These are phyloP conservation scores for Asterophora parasitica DNA, from an alignment of 768 basidiomycete species.

Conservation along the genomic window DNA sequence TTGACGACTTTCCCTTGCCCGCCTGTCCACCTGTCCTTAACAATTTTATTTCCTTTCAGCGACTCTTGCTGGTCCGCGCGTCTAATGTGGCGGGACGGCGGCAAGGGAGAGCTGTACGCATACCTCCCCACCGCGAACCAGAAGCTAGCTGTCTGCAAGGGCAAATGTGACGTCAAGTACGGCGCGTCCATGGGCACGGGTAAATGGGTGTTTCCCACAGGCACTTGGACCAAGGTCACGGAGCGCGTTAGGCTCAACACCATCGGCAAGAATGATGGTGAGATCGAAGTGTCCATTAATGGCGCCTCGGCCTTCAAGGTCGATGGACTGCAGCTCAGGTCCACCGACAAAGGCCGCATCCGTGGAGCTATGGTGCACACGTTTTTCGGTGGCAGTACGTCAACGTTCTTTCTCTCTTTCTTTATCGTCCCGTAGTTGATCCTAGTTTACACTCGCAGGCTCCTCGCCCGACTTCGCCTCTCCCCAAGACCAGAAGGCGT, in stretches of 20 bases:
- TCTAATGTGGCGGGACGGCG: constrained; percentile 61
- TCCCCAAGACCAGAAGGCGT: constrained; percentile 5
- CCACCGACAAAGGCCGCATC: constrained; percentile 15
- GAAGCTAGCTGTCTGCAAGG: constrained; percentile 38
- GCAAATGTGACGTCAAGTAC: constrained; percentile 43
- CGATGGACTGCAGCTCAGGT: constrained; percentile 6
- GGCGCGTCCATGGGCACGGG: constrained; percentile 48
- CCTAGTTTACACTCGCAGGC: background rate
- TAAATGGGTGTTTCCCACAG: constrained; percentile 41
- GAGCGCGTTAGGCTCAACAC: constrained; percentile 58
- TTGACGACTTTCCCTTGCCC: background rate
- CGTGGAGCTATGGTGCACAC: constrained; percentile 22
- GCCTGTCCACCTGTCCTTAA: background rate
- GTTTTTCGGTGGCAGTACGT: constrained; percentile 21
- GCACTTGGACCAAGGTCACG: constrained; percentile 47
- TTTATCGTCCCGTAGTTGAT: background rate
- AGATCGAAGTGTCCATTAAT: constrained; percentile 44
- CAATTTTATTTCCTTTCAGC: constrained; percentile 20
- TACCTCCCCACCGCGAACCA: constrained; percentile 51
- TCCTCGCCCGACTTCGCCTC: constrained; percentile 3
- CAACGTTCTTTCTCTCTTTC: background rate
- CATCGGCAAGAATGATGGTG: constrained; percentile 47
- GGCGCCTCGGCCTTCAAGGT: constrained; percentile 21
- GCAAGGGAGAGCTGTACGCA: constrained; percentile 61
- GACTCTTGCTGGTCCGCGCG: constrained; percentile 58